Conservation (phyloP, 106 monocot genomes). For the Acanthochlamys bracteata region DNA sequence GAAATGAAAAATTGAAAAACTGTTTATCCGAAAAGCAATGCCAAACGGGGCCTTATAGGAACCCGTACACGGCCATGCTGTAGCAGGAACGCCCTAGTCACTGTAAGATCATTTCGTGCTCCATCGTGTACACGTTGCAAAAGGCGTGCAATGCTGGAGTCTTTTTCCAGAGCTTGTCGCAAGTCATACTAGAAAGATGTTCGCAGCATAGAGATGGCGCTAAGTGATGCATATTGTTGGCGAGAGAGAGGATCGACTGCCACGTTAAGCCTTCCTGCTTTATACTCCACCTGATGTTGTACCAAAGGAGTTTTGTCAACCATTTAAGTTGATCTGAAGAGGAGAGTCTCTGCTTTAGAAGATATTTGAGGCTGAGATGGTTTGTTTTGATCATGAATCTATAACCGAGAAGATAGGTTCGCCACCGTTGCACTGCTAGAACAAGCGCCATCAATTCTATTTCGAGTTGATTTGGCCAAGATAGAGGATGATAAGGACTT, state of each 20-base stretch:
- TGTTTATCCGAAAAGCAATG: too few relatives aligned
- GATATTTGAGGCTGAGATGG: background rate
- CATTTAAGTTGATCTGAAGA: background rate
- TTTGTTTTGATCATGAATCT: background rate
- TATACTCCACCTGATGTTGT: background rate
- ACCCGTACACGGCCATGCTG: background rate
- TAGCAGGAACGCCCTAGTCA: background rate
- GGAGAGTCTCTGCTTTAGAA: background rate
- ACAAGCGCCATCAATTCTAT: background rate
- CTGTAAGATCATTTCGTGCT: too few relatives aligned
- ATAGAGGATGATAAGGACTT: background rate
- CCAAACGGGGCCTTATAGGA: too few relatives aligned
- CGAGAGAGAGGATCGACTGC: slow-evolving; percentile 1
- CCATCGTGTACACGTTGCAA: too few relatives aligned
- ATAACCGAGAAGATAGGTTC: background rate
- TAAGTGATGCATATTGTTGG: background rate
- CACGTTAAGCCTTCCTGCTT: background rate
- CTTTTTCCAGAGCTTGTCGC: background rate
- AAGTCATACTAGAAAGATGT: background rate
- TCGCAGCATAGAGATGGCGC: background rate
- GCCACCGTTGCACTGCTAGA: background rate
- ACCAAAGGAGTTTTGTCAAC: background rate
- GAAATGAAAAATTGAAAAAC: too few relatives aligned
- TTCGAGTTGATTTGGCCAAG: too few relatives aligned
- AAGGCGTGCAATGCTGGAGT: too few relatives aligned